These are phyloP conservation scores for Graphilbum fragrans DNA, from an alignment of 2,329 filamentous ascomycete genomes.

Conservation along the genomic window DNA sequence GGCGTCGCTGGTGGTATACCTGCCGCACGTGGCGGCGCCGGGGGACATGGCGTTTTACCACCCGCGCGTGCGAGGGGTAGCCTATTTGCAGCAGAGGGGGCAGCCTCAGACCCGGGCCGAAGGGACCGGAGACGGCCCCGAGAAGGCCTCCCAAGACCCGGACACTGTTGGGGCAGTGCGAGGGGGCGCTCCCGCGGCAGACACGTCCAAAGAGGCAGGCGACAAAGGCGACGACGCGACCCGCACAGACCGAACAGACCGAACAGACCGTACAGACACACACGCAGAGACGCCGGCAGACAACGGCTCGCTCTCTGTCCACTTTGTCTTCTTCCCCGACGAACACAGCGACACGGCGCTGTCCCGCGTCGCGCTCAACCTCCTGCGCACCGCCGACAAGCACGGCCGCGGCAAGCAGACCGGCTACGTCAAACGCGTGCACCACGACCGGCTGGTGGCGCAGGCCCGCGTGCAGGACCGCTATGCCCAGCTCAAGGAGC, in stretches of 20 bases:
- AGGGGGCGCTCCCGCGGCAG: too few species aligned
- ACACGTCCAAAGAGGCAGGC: slow-evolving; percentile 10
- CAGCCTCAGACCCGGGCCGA: too few species aligned
- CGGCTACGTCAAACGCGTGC: slow-evolving; percentile 69
- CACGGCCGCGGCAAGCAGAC: slow-evolving; percentile 53
- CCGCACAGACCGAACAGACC: neutral
- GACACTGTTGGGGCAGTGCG: too few species aligned
- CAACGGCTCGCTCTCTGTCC: neutral
- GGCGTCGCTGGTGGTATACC: slow-evolving; percentile 57
- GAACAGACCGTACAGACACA: too few species aligned
- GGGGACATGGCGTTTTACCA: slow-evolving; percentile 78
- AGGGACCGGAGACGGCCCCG: too few species aligned
- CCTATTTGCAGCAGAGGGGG: slow-evolving; percentile 59
- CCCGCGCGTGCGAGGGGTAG: slow-evolving; percentile 61
- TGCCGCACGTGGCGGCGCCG: slow-evolving; percentile 54
- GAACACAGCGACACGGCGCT: slow-evolving; percentile 23
- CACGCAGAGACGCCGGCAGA: neutral
- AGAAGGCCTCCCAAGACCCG: too few species aligned
- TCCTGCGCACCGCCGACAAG: slow-evolving; percentile 59
- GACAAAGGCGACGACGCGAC: neutral
- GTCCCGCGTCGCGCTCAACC: slow-evolving; percentile 53
- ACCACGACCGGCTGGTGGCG: slow-evolving; percentile 71
- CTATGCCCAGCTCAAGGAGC: slow-evolving; percentile 67
- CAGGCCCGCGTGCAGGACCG: slow-evolving; percentile 70
- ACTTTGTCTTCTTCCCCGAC: slow-evolving; percentile 1